Percentiles rank a stretch among this genome's conserved stretches.
phyloP scores from a whole-genome alignment of 2,329 filamentous ascomycete species.

The Scytalidium sp. region DNA sequence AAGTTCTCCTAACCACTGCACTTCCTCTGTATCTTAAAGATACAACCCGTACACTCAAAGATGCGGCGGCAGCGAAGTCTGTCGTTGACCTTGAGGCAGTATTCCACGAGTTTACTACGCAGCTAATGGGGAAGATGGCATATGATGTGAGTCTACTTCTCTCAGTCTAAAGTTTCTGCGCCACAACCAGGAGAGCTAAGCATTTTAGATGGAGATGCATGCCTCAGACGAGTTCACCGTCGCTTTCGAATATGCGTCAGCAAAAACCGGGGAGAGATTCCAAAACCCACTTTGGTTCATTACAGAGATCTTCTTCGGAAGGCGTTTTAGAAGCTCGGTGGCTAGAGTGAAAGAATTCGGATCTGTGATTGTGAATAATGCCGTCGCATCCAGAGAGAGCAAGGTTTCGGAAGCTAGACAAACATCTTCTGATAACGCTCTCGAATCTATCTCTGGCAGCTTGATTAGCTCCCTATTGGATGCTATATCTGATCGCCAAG shows the following conservation, averaged over 20 bases:
- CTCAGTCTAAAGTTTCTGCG: neutral
- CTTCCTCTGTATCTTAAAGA: constrained; percentile 51
- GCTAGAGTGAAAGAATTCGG: constrained; percentile 52
- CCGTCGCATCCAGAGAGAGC: constrained; percentile 38
- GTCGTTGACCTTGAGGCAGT: constrained; percentile 55
- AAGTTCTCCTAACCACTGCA: constrained; percentile 52
- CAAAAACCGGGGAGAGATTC: constrained; percentile 57
- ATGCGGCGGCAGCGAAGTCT: constrained; percentile 16
- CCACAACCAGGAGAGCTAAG: neutral
- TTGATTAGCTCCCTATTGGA: constrained; percentile 60
- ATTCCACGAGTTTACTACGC: constrained; percentile 62
- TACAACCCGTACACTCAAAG: constrained; percentile 36
- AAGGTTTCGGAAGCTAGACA: constrained; percentile 15
- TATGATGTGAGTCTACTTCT: constrained; percentile 44
- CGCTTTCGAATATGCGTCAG: constrained; percentile 62
- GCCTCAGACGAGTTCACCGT: constrained; percentile 56
- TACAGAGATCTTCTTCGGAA: constrained; percentile 52
- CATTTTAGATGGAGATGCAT: constrained; percentile 59
- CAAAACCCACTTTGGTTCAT: constrained; percentile 63
- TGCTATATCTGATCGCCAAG: constrained; percentile 48
- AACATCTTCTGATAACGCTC: constrained; percentile 8
- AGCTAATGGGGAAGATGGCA: constrained; percentile 65
- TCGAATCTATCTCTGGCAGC: constrained; percentile 45
- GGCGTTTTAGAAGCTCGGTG: constrained; percentile 46
- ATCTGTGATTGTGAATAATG: constrained; percentile 52